These are phyloP conservation scores for Aspergillus leporis DNA, from an alignment of 495 filamentous ascomycete genomes.

Conservation along the genomic window DNA sequence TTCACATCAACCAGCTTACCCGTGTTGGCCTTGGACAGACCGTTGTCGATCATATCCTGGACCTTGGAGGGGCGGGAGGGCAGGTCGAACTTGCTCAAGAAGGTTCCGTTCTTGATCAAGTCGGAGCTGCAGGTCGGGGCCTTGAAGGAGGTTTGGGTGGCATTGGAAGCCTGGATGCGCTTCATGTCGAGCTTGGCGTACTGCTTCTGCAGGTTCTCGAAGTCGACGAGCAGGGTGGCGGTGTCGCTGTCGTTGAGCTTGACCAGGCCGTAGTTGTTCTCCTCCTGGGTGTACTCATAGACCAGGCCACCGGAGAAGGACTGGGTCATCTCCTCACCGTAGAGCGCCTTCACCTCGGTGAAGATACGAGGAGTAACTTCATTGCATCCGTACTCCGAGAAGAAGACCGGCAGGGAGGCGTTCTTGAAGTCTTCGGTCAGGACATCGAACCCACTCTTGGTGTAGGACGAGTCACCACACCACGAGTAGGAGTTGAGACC, in stretches of 20 bases:
- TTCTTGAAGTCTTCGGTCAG: conserved; percentile 70
- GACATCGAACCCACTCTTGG: conserved; percentile 67
- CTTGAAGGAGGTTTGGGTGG: conserved; percentile 48
- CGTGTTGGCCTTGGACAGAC: conserved; percentile 49
- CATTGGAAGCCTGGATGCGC: conserved; percentile 58
- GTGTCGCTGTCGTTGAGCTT: conserved; percentile 63
- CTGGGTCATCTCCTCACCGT: conserved; percentile 75
- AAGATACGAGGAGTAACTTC: conserved; percentile 74
- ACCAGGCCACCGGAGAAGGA: conserved; percentile 85
- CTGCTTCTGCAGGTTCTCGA: conserved; percentile 70
- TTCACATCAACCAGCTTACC: conserved; percentile 62
- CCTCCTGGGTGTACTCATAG: conserved; percentile 83
- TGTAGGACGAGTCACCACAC: conserved; percentile 79
- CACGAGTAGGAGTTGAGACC: conserved; percentile 95
- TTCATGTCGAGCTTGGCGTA: conserved; percentile 71
- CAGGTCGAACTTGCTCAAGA: conserved; percentile 75
- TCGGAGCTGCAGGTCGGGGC: conserved; percentile 59
- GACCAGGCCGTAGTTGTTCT: conserved; percentile 80
- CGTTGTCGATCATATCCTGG: conserved; percentile 53
- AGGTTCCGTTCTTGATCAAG: conserved; percentile 61
- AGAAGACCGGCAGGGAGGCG: conserved; percentile 84
- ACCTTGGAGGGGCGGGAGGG: conserved; percentile 56
- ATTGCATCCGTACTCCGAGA: conserved; percentile 97
- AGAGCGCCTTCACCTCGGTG: conserved; percentile 78
- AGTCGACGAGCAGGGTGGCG: conserved; percentile 68